Percentiles rank a stretch among this genome's conserved stretches.
These are phyloP conservation scores for Amaranthus tricolor DNA, from an alignment of 179 eudicot genomes.

Conservation along the genomic window DNA sequence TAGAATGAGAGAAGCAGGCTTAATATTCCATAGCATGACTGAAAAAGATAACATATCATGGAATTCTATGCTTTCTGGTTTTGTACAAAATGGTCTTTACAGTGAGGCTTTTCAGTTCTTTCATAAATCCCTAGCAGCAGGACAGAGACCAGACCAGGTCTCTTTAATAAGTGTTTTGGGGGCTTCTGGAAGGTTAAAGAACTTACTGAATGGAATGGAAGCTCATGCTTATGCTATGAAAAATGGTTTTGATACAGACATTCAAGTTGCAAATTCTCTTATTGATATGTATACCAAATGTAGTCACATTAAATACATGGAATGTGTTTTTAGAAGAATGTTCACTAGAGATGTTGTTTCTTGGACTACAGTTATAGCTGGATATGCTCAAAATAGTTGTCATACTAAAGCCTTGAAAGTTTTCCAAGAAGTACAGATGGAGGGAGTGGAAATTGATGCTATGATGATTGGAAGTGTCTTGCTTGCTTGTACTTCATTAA, in stretches of 20 bases:
- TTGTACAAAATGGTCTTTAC: constrained; percentile 35
- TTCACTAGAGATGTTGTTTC: constrained; percentile 43
- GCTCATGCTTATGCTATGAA: constrained; percentile 46
- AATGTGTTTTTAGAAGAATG: constrained; percentile 34
- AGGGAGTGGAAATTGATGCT: constrained; percentile 41
- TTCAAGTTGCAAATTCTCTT: constrained; percentile 39
- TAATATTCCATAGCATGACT: constrained; percentile 40
- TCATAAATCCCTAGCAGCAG: constrained; percentile 23
- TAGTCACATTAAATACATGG: constrained; percentile 31
- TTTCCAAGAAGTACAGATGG: constrained; percentile 47
- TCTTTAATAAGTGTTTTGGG: constrained; percentile 41
- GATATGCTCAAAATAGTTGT: constrained; percentile 54
- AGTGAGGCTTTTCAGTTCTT: constrained; percentile 31
- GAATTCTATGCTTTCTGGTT: constrained; percentile 61
- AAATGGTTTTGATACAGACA: constrained; percentile 23
- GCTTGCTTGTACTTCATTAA: constrained; percentile 64
- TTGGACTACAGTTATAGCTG: constrained; percentile 74
- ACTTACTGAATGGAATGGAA: constrained; percentile 38
- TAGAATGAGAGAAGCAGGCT: constrained; percentile 55
- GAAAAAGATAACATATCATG: constrained; percentile 61
- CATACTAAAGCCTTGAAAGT: constrained; percentile 49
- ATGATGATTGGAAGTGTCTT: constrained; percentile 76
- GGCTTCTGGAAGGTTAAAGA: constrained; percentile 32
- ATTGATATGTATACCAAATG: constrained; percentile 47
- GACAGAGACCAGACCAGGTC: constrained; percentile 35